A percentile compares a stretch with the other conserved stretches of the same genome.
phyloP scores from a whole-genome alignment of 768 basidiomycete species.

The Myochromella boudieri region DNA sequence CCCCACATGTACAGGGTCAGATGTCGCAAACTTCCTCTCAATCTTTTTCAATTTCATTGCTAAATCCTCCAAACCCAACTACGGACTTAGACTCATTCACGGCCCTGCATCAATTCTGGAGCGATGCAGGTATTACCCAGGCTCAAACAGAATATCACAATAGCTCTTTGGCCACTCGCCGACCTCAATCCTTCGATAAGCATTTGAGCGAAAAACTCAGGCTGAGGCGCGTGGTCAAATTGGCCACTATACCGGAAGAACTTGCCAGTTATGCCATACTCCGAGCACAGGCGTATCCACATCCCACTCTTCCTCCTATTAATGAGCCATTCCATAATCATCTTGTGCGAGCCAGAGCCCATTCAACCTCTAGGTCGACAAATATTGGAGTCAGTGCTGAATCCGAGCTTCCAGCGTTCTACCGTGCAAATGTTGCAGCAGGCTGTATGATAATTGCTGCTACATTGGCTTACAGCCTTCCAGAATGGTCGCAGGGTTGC shows the following conservation, averaged over 20 bases:
- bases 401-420: background rate
- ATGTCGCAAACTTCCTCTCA: too few species aligned
- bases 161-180: too few species aligned
- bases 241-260: background rate
- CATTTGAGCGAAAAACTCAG: conserved; percentile 5
- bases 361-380: rapidly evolving
- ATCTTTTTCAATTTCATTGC: too few species aligned
- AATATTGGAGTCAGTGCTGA: background rate
- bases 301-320: background rate
- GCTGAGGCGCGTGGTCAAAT: conserved; percentile 1
- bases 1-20: too few species aligned
- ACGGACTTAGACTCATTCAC: too few species aligned
- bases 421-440: background rate
- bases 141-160: too few species aligned
- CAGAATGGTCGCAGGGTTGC: background rate
- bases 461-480: conserved; percentile 4
- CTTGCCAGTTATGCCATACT: background rate
- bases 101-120: too few species aligned
- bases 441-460: conserved; percentile 9
- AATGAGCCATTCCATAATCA: background rate
- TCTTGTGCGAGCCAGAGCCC: too few species aligned
- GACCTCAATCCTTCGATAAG: conserved; percentile 9
- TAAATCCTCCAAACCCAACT: too few species aligned
- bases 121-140: too few species aligned
- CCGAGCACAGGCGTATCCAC: background rate